Base-by-base conservation (phyloP, 2,329 filamentous ascomycete species). In the Alternaria sp. region DNA sequence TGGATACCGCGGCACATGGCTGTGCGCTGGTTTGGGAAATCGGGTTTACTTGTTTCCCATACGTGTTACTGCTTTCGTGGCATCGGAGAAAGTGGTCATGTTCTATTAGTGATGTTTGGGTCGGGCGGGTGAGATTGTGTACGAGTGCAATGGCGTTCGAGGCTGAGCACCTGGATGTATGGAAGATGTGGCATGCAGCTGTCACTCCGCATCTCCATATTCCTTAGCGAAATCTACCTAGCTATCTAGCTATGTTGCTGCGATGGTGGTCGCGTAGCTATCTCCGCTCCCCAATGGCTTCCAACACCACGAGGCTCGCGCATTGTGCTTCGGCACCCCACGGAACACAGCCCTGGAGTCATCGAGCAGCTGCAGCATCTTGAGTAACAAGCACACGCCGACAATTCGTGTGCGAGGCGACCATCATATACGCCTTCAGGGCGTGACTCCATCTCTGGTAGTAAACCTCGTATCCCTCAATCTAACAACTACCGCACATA, bases 1-100 rank as follows among this genome's bases (percentile, higher is more conserved):
- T 61, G 46, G 36, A 58, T 15, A 40, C 51, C 26, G 54, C 36
- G 59, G 54, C 59, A 57, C 46, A 49, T 23, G 52, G 25, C 45
- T 5, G 6, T 9, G 11, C 26, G 32, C 54, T 50, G 4, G 26
- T 32, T 49, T 36, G 36, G 54, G 59, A 19, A 47, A 57, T 47
- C 45, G 46, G n/a, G 17, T 6, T 61, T 61, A 57, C 58, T 47
- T 40, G 58, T 57, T 58, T 21, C 54, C 54, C 19, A 52, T 46
- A 36, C 23, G 26, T 36, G 43, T 32, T 46, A 25, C 40, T 47
- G 36, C 28, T 52, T 52, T 52, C 32, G 32, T 40, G 32, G 32
- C 32, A 32, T 32, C 30, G 13, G 30, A 11, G 13, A n/a, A 13
- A 19, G 6, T 17, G 1, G 25, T 19, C 15, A 2, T 30, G 25